phyloP scores from a whole-genome alignment of 2,329 filamentous ascomycete species.

The Claviceps sp. region DNA sequence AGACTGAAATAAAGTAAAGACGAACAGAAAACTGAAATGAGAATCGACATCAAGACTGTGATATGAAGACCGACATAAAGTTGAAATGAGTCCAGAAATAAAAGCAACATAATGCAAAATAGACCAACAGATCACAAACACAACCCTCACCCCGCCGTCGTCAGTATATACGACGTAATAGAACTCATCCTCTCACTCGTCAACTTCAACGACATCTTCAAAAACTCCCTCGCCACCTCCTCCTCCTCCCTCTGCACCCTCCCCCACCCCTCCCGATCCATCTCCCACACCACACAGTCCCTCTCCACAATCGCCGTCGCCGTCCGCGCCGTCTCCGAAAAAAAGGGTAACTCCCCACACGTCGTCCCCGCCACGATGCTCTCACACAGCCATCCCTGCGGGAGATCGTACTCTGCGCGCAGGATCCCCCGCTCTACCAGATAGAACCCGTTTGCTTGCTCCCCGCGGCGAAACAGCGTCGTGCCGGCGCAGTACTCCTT shows the following conservation, averaged over 20 bases:
- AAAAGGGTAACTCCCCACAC: conserved; percentile 92
- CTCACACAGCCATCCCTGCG: conserved; percentile 80
- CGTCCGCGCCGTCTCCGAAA: conserved; percentile 76
- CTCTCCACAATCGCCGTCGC: conserved; percentile 75
- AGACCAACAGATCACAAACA: not conserved
- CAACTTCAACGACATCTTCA: conserved; percentile 81
- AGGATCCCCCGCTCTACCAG: conserved; percentile 81
- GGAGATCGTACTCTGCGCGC: conserved; percentile 77
- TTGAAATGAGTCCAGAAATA: not conserved
- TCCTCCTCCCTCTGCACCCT: conserved; percentile 57
- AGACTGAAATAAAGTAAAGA: no score
- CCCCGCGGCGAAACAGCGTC: conserved; percentile 64
- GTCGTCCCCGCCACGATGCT: conserved; percentile 90
- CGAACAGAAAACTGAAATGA: no score
- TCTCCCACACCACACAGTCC: conserved; percentile 69
- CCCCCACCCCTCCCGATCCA: conserved; percentile 60
- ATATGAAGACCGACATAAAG: no score
- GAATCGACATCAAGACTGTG: no score
- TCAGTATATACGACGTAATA: conserved; percentile 44
- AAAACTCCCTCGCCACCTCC: conserved; percentile 68
- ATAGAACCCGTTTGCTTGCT: conserved; percentile 73
- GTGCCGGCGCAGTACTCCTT: conserved; percentile 55
- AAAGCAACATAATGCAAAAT: not conserved
- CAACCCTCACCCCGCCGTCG: conserved; percentile 22
- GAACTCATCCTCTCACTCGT: conserved; percentile 82